Evolutionary conservation across 2,329 filamentous ascomycete genomes (phyloP), one percentile per base, ranked within the genome.

Genomic region (Epichloe gansuensis): DNA sequence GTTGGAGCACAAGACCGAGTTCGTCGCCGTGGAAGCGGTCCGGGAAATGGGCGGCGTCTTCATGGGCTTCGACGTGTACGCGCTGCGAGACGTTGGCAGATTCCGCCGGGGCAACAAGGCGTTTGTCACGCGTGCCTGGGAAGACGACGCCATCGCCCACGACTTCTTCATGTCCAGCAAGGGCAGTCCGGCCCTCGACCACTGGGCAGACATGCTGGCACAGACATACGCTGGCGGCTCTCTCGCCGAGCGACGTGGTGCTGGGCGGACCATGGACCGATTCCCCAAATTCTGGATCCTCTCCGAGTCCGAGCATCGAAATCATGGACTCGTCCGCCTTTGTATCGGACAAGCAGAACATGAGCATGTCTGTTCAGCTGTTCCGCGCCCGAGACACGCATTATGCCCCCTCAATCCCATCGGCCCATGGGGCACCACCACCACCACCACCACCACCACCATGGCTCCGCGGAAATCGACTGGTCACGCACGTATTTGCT

Each of bases 1-100:
- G 2, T 51, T 58, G 48, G 55, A 59, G 46, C 60, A 61, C 51
- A 53, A 56, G 48, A 55, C 56, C 1, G 59, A 62, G 43, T 59
- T 62, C 48, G 54, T 61, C 11, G 55, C 59, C 8, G 60, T 61
- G 2, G 45, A 54, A 23, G 60, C 57, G 2, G 51, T 61, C 3
- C 51, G 57, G 9, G 53, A 61, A 4, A 44, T 56, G 21, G 60
- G 60, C 21, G 61, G 61, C 45, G 48, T 60, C 9, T 61, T 59
- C 52, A 46, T 61, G 37, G 61, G 56, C 44, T 52, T 60, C 39
- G 61, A 62, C 46, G 60, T 58, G 1, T 47, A 54, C 51, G 53
- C 53, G 2, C 56, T 60, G 3, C 50, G 52, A 17, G 45, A 59
- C 50, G 11, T 59, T 48, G 23, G 44, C 42, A 34, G 53, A 2